Evolutionary conservation across 331 rosid genomes (phyloP).

Genomic region (Quercus tomentella): DNA sequence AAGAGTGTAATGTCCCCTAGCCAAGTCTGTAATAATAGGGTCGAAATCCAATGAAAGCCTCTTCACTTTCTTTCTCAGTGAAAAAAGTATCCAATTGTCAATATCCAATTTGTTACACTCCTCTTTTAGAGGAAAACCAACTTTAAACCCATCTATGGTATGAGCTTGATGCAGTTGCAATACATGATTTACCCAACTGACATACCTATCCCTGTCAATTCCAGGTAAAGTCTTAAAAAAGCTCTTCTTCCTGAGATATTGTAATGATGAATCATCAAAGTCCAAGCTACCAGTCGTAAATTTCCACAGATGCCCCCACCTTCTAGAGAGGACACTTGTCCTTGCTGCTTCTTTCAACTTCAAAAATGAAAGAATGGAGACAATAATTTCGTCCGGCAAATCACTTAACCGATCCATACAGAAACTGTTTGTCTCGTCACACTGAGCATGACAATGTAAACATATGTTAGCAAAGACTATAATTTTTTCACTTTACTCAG

Average conservation of each 20-base stretch:
- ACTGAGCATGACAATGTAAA: not conserved
- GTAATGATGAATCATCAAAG: not conserved
- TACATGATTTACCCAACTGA: not conserved
- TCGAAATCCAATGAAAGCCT: not conserved
- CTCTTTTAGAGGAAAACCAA: not conserved
- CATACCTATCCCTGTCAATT: not conserved
- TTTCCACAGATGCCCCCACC: not conserved
- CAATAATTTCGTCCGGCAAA: not conserved
- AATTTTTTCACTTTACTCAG: too few relatives aligned
- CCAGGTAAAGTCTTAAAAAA: not conserved
- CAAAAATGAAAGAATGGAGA: not conserved
- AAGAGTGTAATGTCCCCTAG: not conserved
- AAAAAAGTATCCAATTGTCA: not conserved
- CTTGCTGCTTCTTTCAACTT: not conserved
- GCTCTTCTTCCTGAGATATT: too few relatives aligned
- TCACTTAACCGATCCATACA: not conserved
- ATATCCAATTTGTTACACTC: not conserved
- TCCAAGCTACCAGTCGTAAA: not conserved
- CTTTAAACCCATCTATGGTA: not conserved
- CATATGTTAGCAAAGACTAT: too few relatives aligned
- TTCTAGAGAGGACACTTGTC: not conserved
- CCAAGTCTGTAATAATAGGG: not conserved
- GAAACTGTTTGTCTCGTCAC: not conserved
- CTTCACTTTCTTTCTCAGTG: not conserved
- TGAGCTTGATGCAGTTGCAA: not conserved